Base-by-base conservation (phyloP, 176 grass and related monocot genomes). In the Eleusine coracana region DNA sequence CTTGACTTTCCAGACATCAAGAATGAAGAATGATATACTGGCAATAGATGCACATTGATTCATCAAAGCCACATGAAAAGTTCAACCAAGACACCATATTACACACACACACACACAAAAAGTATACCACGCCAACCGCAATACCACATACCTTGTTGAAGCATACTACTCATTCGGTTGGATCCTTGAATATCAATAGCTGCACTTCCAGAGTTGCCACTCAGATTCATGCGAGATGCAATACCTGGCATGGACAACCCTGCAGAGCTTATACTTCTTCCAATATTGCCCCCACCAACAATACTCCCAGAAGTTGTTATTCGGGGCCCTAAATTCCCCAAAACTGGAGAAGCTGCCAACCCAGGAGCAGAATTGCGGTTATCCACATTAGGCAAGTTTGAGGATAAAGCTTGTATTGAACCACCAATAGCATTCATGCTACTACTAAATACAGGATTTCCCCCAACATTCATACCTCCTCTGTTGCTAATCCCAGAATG, bases 261-360 rank as follows among this genome's bases (percentile, higher is more conserved):
- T 55, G 76, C 91, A 41, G 96, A 95, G 66, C 82, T 90, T 82
- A 95, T 91, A 64, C 59, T 95, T 91, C 92, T 95, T 66, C 96
- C 96, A 54, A 91, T 91, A 87, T 80, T 88, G 71, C 88, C 72
- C 39, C 83, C 83, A 42, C 78, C 88, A 67, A 94, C 83, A 73
- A 94, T 92, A 87, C 91, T 91, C 21, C 84, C 86, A 72, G 90
- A 88, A 84, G 72, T 93, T 86, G 88, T 69, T 34, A 98, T 89
- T 51, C 87, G 79, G 20, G 87, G 89, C 16, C 88, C 91, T 70
- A 95, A 85, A 76, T 90, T 95, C 31, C 96, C 92, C 49, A 91
- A 91, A 61, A 91, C 86, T 90, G 87, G 82, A 90, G 89, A 90
- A 66, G 85, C 91, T 67, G 86, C 69, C 87, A 98, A 85, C 73